phyloP scores from a whole-genome alignment of 169 alveolate genomes.

The Cryptosporidium felis region DNA sequence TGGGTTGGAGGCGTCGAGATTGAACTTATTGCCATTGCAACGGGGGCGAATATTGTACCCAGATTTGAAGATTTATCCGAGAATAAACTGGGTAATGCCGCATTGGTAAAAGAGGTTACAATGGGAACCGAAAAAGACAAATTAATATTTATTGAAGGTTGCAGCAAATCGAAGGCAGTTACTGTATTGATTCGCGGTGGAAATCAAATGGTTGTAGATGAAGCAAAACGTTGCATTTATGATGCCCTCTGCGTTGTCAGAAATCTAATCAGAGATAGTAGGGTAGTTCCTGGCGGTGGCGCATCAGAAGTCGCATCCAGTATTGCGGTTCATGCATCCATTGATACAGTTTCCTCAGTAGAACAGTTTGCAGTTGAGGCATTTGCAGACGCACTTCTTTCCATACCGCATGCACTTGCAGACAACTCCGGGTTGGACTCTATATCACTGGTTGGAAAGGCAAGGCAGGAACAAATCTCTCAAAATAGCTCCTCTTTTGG shows the following conservation, averaged over 20 bases:
- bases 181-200: constrained; percentile 97
- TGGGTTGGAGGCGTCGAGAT: constrained; percentile 99
- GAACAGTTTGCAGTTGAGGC: constrained; percentile 98
- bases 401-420: constrained; percentile 95
- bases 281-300: constrained; percentile 97
- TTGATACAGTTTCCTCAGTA: constrained; percentile 89
- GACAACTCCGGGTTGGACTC: constrained; percentile 96
- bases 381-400: constrained; percentile 96
- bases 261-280: constrained; percentile 79
- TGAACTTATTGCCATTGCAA: constrained; percentile 98
- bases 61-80: constrained; percentile 93
- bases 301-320: constrained; percentile 96
- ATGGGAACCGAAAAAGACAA: constrained; percentile 95
- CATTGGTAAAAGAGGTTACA: constrained; percentile 89
- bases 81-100: constrained; percentile 95
- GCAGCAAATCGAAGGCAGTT: constrained; percentile 93
- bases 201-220: constrained; percentile 94
- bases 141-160: constrained; percentile 93
- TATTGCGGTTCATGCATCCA: constrained; percentile 89
- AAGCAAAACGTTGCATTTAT: constrained; percentile 97
- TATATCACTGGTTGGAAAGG: constrained; percentile 90
- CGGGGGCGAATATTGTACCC: constrained; percentile 98
- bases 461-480: constrained; percentile 87
- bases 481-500: constrained; percentile 77
- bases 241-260: constrained; percentile 99